These are phyloP conservation scores for Fusarium sarcochroum DNA, from an alignment of 2,329 filamentous ascomycete genomes.

Conservation along the genomic window DNA sequence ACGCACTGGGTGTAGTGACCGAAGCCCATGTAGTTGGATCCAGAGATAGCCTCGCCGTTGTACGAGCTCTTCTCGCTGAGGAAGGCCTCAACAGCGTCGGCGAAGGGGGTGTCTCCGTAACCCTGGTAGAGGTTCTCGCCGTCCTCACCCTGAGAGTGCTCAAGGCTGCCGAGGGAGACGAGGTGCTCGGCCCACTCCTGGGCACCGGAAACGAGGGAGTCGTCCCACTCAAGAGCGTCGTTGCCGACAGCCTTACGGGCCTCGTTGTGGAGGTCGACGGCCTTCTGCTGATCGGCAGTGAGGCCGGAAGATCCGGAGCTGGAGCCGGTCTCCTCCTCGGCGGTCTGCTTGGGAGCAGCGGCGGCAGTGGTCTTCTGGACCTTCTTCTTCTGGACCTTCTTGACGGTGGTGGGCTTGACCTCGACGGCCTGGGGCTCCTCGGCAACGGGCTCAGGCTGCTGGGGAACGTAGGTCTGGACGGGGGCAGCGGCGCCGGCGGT, in stretches of 20 bases:
- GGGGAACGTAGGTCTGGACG: slow-evolving; percentile 5
- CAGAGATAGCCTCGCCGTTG: slow-evolving; percentile 38
- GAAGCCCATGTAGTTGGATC: slow-evolving; percentile 41
- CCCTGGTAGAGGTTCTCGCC: slow-evolving; percentile 49
- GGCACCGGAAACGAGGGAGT: slow-evolving; percentile 39
- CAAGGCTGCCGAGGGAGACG: slow-evolving; percentile 34
- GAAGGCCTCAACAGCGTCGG: slow-evolving; percentile 41
- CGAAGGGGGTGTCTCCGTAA: slow-evolving; percentile 26
- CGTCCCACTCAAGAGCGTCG: slow-evolving; percentile 39
- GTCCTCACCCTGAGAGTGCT: slow-evolving; percentile 38
- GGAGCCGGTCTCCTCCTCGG: slow-evolving; percentile 13
- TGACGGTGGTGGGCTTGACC: background rate
- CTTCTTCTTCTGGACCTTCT: background rate
- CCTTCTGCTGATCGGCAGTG: slow-evolving; percentile 40
- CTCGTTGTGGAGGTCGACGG: slow-evolving; percentile 46
- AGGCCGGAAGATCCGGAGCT: slow-evolving; percentile 27
- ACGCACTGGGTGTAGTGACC: slow-evolving; percentile 48
- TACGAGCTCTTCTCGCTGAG: slow-evolving; percentile 45
- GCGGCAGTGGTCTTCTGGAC: background rate
- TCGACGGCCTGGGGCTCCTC: slow-evolving; percentile 14
- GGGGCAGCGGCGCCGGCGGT: slow-evolving; percentile 21
- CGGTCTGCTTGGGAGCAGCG: slow-evolving; percentile 2
- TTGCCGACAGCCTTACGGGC: slow-evolving; percentile 44
- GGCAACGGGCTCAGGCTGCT: slow-evolving; percentile 14
- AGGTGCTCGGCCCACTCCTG: slow-evolving; percentile 46